Evolutionary conservation across 208 protist genomes (phyloP).

Genomic region (Leishmania tropica): DNA sequence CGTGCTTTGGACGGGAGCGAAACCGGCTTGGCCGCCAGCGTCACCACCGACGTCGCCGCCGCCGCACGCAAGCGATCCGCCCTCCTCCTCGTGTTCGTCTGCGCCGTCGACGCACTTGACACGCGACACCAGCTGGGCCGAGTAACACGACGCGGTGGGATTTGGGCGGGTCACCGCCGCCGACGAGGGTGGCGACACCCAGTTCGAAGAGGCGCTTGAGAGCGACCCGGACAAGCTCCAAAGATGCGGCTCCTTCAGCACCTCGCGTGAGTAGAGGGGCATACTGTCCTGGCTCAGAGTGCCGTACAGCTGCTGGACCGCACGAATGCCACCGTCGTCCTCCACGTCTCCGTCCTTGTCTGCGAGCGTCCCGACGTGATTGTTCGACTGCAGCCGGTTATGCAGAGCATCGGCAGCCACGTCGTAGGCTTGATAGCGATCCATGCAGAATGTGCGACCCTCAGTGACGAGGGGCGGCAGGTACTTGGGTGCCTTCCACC

Average conservation of each 20-base stretch:
- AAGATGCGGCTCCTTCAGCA: not conserved
- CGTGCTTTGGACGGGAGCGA: not conserved
- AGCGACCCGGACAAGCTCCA: not conserved
- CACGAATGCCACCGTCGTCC: not conserved
- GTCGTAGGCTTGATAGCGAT: slow-evolving; percentile 3
- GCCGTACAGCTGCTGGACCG: slow-evolving; percentile 8
- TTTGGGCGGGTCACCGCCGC: not conserved
- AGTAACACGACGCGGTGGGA: not conserved
- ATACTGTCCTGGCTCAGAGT: not conserved
- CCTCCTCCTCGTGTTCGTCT: not conserved
- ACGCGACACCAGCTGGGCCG: not conserved
- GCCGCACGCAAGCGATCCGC: not conserved
- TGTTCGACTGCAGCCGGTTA: not conserved
- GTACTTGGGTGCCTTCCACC: slow-evolving; percentile 34
- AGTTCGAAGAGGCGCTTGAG: not conserved
- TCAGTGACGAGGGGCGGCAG: slow-evolving; percentile 65
- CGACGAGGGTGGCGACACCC: slow-evolving; percentile 1
- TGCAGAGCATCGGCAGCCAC: not conserved
- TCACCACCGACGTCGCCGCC: not conserved
- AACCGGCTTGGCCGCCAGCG: not conserved
- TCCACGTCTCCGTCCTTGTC: not conserved
- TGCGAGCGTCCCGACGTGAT: not conserved
- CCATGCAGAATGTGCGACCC: slow-evolving; percentile 30
- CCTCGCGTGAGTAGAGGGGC: not conserved
- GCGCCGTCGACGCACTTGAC: not conserved